Evolutionary conservation across 306 rosid species (phyloP).

Genomic region (Vigna nakashimae): DNA sequence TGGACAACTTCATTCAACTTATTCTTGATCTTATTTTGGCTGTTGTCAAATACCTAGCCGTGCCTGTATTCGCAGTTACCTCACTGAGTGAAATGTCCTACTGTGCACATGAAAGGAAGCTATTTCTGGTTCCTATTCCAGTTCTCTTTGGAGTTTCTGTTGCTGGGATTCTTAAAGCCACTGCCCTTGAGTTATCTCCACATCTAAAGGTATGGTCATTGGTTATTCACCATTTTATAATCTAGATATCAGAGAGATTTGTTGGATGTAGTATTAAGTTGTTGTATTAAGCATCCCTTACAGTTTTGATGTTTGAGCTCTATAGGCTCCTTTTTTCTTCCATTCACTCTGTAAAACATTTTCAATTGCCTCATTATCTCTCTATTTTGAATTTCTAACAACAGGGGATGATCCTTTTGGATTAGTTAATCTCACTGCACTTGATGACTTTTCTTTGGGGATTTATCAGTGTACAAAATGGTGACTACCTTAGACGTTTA

Average conservation of each 20-base stretch:
- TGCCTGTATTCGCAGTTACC: slow-evolving; percentile 71
- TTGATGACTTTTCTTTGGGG: slow-evolving; percentile 22
- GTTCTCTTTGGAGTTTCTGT: slow-evolving; percentile 71
- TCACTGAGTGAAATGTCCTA: slow-evolving; percentile 91
- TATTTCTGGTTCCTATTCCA: slow-evolving; percentile 68
- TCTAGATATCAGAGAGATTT: slow-evolving; percentile 6
- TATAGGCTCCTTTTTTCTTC: background rate
- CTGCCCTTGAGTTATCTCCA: slow-evolving; percentile 72
- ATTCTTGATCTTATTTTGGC: slow-evolving; percentile 67
- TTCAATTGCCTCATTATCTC: background rate
- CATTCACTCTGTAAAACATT: background rate
- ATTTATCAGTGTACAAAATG: background rate
- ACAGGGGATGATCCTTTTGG: background rate
- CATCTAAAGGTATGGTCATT: slow-evolving; percentile 65
- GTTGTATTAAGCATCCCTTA: background rate
- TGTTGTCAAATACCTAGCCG: slow-evolving; percentile 70
- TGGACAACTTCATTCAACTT: slow-evolving; percentile 77
- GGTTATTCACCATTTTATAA: slow-evolving; percentile 21
- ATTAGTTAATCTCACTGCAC: slow-evolving; percentile 23
- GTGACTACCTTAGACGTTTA: background rate
- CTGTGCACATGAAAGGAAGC: slow-evolving; percentile 82
- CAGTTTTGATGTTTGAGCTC: slow-evolving; percentile 20
- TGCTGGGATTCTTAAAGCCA: slow-evolving; percentile 71
- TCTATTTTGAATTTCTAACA: slow-evolving; percentile 21
- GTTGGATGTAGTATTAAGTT: slow-evolving; percentile 37